A percentile compares a stretch with the other conserved stretches of the same genome.
Conservation (phyloP, 768 basidiomycete species). For the Trametes villosa region DNA sequence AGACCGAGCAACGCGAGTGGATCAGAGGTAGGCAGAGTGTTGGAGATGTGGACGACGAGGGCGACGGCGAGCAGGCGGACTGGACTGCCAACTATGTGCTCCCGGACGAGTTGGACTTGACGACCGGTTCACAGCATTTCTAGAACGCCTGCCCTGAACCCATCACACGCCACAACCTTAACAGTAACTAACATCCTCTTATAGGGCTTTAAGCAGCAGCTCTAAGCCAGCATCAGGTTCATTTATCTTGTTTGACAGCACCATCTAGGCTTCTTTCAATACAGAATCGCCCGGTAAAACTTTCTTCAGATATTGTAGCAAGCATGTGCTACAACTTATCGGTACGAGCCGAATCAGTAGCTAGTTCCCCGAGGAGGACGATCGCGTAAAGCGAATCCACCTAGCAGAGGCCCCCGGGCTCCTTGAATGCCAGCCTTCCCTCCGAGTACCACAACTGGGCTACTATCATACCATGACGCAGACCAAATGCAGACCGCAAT, state of each 20-base stretch:
- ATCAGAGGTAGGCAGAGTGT: not conserved
- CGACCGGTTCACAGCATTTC: constrained; percentile 32
- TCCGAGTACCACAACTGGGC: too few relatives aligned
- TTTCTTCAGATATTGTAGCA: not conserved
- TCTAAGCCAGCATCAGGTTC: not conserved
- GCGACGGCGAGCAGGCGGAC: constrained; percentile 28
- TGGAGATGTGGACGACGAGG: constrained; percentile 23
- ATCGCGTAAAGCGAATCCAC: too few relatives aligned
- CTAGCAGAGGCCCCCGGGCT: too few relatives aligned
- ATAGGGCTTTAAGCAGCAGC: not conserved
- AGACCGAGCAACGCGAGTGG: not conserved
- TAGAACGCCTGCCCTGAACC: constrained; percentile 31
- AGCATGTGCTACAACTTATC: too few relatives aligned
- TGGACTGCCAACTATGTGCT: constrained; percentile 26
- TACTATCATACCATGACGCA: too few relatives aligned
- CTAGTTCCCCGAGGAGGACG: too few relatives aligned
- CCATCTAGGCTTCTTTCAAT: constrained; percentile 1
- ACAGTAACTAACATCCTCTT: not conserved
- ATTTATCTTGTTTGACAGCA: not conserved
- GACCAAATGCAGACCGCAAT: too few relatives aligned
- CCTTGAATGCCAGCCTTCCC: too few relatives aligned
- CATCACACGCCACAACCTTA: constrained; percentile 11
- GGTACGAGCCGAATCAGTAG: too few relatives aligned
- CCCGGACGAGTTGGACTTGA: constrained; percentile 24
- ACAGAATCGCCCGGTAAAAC: constrained; percentile 2